Conservation (phyloP, 257 asterid genomes). For the Solanum paucissectum region DNA sequence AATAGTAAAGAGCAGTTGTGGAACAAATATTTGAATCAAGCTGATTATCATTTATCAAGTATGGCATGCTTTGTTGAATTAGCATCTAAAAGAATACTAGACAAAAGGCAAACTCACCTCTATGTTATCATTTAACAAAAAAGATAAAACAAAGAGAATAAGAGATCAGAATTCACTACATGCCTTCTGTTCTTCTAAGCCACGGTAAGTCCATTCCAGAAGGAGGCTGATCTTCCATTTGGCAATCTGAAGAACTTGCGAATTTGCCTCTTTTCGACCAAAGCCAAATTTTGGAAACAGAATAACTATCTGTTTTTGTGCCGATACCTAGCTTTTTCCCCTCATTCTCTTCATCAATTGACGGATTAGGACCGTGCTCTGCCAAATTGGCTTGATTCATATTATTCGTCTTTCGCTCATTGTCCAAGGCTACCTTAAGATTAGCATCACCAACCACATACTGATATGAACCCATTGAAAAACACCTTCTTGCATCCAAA, state of each 20-base stretch:
- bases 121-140: neutral
- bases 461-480: slow-evolving; percentile 86
- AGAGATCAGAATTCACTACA: slow-evolving; percentile 4
- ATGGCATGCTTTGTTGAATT: neutral
- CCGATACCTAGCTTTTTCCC: slow-evolving; percentile 76
- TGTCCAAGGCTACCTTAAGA: slow-evolving; percentile 62
- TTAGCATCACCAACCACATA: slow-evolving; percentile 73
- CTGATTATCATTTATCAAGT: neutral
- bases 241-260: slow-evolving; percentile 42
- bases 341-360: slow-evolving; percentile 19
- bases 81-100: neutral
- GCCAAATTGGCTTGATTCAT: neutral
- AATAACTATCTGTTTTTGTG: slow-evolving; percentile 82
- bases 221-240: slow-evolving; percentile 4
- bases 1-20: neutral
- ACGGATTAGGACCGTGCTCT: slow-evolving; percentile 8
- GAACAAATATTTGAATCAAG: neutral
- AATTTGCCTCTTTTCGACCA: slow-evolving; percentile 86
- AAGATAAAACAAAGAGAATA: neutral
- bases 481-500: slow-evolving; percentile 84
- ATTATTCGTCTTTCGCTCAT: slow-evolving; percentile 7
- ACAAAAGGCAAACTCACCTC: neutral
- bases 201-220: slow-evolving; percentile 16
- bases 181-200: slow-evolving; percentile 21
- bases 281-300: slow-evolving; percentile 95